Base-by-base conservation (phyloP, 495 filamentous ascomycete species). In the Penicillium psychrofluorescens region DNA sequence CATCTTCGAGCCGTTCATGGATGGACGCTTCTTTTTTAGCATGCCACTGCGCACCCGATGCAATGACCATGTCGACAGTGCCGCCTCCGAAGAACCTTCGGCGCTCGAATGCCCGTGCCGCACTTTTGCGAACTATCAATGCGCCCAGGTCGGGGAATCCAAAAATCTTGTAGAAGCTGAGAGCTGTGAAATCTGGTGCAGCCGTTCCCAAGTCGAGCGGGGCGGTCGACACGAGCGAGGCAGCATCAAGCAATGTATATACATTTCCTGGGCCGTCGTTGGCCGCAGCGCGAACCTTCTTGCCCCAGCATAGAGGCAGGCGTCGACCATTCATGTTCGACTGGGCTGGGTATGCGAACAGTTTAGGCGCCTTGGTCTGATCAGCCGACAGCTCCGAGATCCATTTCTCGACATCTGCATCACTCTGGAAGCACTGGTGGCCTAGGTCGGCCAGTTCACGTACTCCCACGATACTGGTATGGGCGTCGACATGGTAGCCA, bases 111-210 rank as follows among this genome's bases (percentile, higher is more conserved):
- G 85, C 67, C 15, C 66, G 55, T 1, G 72, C 79, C n/a, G 84
- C 74, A 30, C 72, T 71, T 47, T 88, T 88, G 35, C 84, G 77
- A 8, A 96, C 83, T 41, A 97, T 84, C 58, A 97, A 67, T 4
- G 83, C 91, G 7, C 91, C 91, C 0, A 97, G 66, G 55, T 97
- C 88, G 0, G 91, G 91, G 53, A 95, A 95, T 5, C 91, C 91
- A 59, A 96, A 97, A 15, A 97, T 92, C 63, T 97, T 97, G 63
- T 95, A 94, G 53, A 97, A 89, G 68, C 88, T 95, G 15, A 96
- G 58, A 0, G 86, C 88, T 5, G 83, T 88, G 49, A 95, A 96
- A 53, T 97, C 91, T 0, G 91, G 88, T 1, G 86, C 84, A 1
- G 55, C 49, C 7, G 69, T 62, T 40, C 79, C 74, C 15, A 97